Percentiles rank a stretch among this genome's conserved stretches.
Conservation (phyloP, 1,284 basidiomycete genomes). For the Cutaneotrichosporon cutaneum region DNA sequence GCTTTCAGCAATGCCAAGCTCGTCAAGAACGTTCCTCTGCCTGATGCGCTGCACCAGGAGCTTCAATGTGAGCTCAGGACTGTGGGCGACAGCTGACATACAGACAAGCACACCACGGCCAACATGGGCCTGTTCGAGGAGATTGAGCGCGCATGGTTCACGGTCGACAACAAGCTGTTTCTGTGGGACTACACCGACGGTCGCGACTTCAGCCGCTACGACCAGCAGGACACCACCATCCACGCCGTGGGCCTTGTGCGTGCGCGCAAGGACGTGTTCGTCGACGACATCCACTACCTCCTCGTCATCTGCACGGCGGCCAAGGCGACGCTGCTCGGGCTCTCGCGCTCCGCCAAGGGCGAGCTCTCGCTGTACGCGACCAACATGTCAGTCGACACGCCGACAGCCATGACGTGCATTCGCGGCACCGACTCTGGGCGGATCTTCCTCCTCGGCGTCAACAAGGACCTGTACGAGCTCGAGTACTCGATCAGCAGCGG, state of each 20-base stretch:
- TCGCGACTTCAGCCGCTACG: constrained; percentile 63
- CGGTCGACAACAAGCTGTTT: constrained; percentile 90
- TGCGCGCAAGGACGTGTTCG: constrained; percentile 71
- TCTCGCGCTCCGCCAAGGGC: constrained; percentile 59
- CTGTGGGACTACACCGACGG: constrained; percentile 94
- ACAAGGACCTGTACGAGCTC: constrained; percentile 88
- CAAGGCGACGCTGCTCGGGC: constrained; percentile 79
- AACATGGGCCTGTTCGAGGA: constrained; percentile 88
- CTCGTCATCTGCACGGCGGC: constrained; percentile 87
- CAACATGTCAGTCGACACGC: constrained; percentile 72
- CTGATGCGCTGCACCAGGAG: constrained; percentile 48
- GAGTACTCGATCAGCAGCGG: constrained; percentile 88
- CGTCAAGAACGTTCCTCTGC: constrained; percentile 38
- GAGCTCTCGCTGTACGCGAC: constrained; percentile 89
- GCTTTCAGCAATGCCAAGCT: constrained; percentile 31
- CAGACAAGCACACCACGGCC: constrained; percentile 42
- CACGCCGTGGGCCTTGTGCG: constrained; percentile 78
- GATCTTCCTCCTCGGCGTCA: constrained; percentile 85
- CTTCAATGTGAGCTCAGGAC: constrained; percentile 42
- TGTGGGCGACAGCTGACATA: constrained; percentile 17
- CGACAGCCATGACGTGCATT: constrained; percentile 75
- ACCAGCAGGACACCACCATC: constrained; percentile 88
- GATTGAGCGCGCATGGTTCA: constrained; percentile 93
- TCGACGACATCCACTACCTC: constrained; percentile 85
- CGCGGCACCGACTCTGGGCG: constrained; percentile 76